phyloP scores from a whole-genome alignment of 2,329 filamentous ascomycete genomes.

The Sporothrix sp. region DNA sequence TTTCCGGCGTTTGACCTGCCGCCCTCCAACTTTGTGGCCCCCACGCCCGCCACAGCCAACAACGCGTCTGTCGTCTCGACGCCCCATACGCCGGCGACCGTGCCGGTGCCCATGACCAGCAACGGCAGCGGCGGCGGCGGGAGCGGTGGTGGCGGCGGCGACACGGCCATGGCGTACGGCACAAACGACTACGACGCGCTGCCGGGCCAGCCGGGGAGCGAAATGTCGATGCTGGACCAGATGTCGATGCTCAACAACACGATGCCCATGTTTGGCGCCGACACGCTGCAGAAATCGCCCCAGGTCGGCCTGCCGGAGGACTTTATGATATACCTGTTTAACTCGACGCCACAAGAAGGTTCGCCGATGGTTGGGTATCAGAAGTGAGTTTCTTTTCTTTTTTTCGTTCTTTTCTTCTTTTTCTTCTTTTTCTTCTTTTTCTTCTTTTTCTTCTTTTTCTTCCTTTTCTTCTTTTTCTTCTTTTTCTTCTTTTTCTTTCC shows the following conservation, averaged over 20 bases:
- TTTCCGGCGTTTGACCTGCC: conserved; percentile 55
- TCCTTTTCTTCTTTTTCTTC: not conserved
- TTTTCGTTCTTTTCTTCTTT: not conserved
- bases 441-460: too few relatives aligned
- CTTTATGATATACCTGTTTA: conserved; percentile 78
- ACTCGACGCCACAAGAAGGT: conserved; percentile 45
- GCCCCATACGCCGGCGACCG: not conserved
- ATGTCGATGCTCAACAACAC: conserved; percentile 56
- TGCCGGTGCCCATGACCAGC: not conserved
- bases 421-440: not conserved
- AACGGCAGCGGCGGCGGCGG: not conserved
- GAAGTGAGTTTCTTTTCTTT: conserved; percentile 32
- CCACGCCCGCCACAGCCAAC: not conserved
- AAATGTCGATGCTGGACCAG: conserved; percentile 52
- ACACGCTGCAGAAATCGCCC: conserved; percentile 72
- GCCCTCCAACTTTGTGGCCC: conserved; percentile 43
- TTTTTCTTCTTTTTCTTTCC: not conserved
- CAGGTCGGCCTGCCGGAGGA: conserved; percentile 77
- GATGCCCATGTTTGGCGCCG: conserved; percentile 79
- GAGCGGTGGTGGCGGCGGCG: not conserved
- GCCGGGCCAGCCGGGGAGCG: conserved; percentile 34
- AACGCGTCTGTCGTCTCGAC: not conserved
- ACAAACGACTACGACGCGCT: conserved; percentile 39
- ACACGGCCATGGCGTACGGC: conserved; percentile 24
- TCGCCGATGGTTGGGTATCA: conserved; percentile 42